Evolutionary conservation across 1,284 basidiomycete species (phyloP), one percentile per base, ranked within the genome.

Genomic region (Blastosporella zonata): DNA sequence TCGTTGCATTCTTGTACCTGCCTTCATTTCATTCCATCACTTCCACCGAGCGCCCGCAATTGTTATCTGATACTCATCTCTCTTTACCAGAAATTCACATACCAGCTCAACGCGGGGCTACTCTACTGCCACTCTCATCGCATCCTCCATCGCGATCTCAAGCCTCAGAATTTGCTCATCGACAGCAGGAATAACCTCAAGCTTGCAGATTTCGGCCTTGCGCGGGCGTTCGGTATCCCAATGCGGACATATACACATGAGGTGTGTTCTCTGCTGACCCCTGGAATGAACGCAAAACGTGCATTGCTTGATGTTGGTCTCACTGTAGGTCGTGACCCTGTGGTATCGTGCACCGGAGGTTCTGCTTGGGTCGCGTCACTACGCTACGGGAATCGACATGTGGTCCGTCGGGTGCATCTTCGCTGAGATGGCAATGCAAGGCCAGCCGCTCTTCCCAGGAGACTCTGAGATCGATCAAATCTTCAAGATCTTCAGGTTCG

Each of bases 401-500:
- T 99, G 96, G 96, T 94, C 90, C 39, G 94, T 97, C 20, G 96
- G 95, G 1, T 93, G 91, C 60, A 96, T 96, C 62, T 88, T 91
- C 59, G 93, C 93, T 6, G 93, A 96, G 69, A 95, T 96, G 93
- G 82, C 90, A 47, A 84, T 90, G 79, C 76, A 81, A 54, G 87
- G 93, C 20, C 81, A 85, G 57, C 95, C 96, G 1, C 77, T 98
- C 20, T 98, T 98, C 80, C 94, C 96, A 10, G 96, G 97, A 7
- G 96, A 99, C 71, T 97, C 94, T 22, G 96, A 99, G 71, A 99
- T 99, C 62, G 96, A 99, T 72, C 95, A 99, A 73, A 99, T 99
- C 60, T 99, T 98, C 82, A 92, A 94, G 70, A 99, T 98, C 63
- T 99, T 99, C 80, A 83, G 90, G 92, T 91, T 54, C 49, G n/a